Conservation (phyloP, 106 monocot genomes). For the Allium cepa region DNA sequence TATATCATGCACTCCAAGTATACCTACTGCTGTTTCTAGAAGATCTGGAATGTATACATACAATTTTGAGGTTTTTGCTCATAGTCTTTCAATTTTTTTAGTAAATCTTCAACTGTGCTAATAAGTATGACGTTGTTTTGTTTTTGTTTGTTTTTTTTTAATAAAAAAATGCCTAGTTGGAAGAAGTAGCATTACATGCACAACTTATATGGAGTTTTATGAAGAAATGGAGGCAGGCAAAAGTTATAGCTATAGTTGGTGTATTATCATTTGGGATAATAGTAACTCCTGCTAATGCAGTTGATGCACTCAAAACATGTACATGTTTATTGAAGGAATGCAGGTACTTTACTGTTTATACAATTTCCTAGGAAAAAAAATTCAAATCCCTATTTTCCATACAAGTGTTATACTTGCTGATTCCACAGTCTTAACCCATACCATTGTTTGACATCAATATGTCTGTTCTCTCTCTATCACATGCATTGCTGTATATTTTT, state of each 20-base stretch:
- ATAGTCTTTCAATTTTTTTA: not conserved
- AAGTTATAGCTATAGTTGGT: constrained; percentile 35
- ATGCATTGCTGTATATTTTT: too few relatives aligned
- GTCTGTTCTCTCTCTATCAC: too few relatives aligned
- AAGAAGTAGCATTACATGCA: not conserved
- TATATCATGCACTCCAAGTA: constrained; percentile 1
- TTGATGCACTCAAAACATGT: constrained; percentile 63
- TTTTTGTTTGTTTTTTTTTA: not conserved
- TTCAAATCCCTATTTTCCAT: not conserved
- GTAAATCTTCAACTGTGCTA: too few relatives aligned
- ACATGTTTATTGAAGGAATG: constrained; percentile 70
- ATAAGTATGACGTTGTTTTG: too few relatives aligned
- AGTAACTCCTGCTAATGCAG: constrained; percentile 58
- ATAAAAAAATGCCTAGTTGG: constrained; percentile 10
- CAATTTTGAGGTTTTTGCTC: constrained; percentile 16
- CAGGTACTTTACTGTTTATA: constrained; percentile 37
- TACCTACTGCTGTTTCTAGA: constrained; percentile 6
- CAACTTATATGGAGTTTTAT: not conserved
- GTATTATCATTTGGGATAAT: constrained; percentile 34
- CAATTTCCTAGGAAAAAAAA: not conserved
- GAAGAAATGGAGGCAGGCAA: constrained; percentile 21
- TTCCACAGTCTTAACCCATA: too few relatives aligned
- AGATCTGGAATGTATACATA: not conserved
- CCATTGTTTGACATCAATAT: too few relatives aligned
- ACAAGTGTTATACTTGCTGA: not conserved